Evolutionary conservation across 1,284 basidiomycete species (phyloP), one percentile per base, ranked within the genome.

Genomic region (Irpex lacteus): DNA sequence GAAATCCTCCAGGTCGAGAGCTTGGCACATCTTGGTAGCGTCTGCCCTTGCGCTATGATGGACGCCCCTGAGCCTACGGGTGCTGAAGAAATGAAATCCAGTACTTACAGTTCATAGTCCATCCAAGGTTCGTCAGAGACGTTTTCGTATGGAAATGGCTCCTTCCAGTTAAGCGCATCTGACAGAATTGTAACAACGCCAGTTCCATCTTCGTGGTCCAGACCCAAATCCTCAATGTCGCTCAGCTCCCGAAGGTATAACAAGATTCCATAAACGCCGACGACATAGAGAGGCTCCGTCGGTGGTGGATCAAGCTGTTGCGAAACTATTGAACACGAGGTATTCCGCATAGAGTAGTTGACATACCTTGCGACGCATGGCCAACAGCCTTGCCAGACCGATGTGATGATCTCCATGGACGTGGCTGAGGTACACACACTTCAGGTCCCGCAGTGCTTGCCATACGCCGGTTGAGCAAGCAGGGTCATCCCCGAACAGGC

Each of bases 381-480:
- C 79, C 9, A 98, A 81, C 13, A 98, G 76, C 60, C 88, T 85
- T 0, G 87, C 82, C 34, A 97, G 74, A 1, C 97, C 97, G 58
- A 92, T 85, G 73, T 98, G 96, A 74, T 98, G 96, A 73, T 98
- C 97, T 0, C 86, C 96, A 72, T 98, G 96, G 71, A 92, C 85
- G 74, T 98, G 97, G 68, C 92, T 95, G 68, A 98, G 82, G 75
- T 91, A 98, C 36, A 98, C 83, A 71, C 94, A 86, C 67, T 85
- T 89, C 37, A 97, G 75, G 59, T 91, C 80, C n/a, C 86, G 80
- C 63, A 97, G 78, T 9, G 90, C 80, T n/a, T 85, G 72, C 80
- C 83, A 84, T 0, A 83, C 85, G 62, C 80, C 81, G 13, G 72
- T 70, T 1, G 74, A 65, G 15, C 73, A 71, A n/a, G 74, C 64